phyloP scores from a whole-genome alignment of 2,329 filamentous ascomycete species.

The Sclerotinia trifoliorum region DNA sequence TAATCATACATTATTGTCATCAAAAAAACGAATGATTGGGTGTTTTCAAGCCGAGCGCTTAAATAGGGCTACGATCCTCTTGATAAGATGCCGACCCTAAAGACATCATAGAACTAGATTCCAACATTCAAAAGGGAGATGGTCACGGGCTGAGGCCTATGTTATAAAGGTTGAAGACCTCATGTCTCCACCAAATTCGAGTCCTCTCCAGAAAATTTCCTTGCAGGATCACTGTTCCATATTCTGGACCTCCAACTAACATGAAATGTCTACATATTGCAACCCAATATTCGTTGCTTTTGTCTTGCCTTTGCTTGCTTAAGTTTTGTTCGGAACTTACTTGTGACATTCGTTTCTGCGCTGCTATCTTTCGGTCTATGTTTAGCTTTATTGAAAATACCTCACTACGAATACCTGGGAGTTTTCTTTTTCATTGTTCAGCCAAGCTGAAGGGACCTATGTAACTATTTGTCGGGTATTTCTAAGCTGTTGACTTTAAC shows the following conservation, averaged over 20 bases:
- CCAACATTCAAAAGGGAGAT: neutral
- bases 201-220: neutral
- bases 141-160: neutral
- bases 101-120: neutral
- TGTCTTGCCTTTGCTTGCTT: slow-evolving; percentile 6
- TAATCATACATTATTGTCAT: neutral
- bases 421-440: neutral
- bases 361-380: neutral
- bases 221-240: slow-evolving; percentile 6
- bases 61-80: slow-evolving; percentile 13
- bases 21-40: neutral
- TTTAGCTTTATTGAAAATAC: neutral
- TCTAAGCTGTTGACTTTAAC: neutral
- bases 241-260: slow-evolving; percentile 17
- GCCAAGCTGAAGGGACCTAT: neutral
- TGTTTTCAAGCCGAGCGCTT: slow-evolving; percentile 4
- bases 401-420: neutral
- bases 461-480: slow-evolving; percentile 8
- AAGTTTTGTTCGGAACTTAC: slow-evolving; percentile 12
- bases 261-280: slow-evolving; percentile 9
- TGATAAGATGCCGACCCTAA: neutral
- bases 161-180: slow-evolving; percentile 7
- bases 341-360: slow-evolving; percentile 1
- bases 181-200: slow-evolving; percentile 6
- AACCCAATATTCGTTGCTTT: neutral